Base-by-base conservation (phyloP, 345 rosid genomes). In the Populus euphratica region DNA sequence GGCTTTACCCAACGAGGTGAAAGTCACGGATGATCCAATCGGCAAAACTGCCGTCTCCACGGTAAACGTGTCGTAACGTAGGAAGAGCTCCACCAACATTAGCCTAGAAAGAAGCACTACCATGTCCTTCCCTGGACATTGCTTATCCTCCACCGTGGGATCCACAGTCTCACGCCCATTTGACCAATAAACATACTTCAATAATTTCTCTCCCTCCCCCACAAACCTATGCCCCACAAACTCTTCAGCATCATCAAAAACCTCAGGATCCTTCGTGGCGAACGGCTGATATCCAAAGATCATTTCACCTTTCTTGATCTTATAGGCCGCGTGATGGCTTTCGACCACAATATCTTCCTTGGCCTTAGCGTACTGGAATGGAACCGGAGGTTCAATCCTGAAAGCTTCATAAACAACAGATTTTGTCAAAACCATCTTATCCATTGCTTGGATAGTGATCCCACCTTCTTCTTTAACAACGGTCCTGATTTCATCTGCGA, bases 181-280 rank as follows among this genome's bases (percentile, higher is more conserved):
- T 0, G 91, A 88, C 93, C 91, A 90, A 5, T 82, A 84, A 2
- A 88, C 88, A 63, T 90, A 82, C 80, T 78, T 85, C 86, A 86
- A 47, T 21, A 87, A 67, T 77, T 70, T 82, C 81, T 78, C 85
- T 1, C 90, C 88, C 11, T 78, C 82, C 65, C 87, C 87, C 0
- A 85, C 78, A 68, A 89, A 89, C 75, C 91, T 80, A 10, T 81
- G 23, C 1, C 83, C 84, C 66, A 85, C 87, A 12, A 86, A 88
- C 44, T 82, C 84, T 68, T 79, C 86, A 5, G 91, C 75, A 38
- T 73, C 43, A 5, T 86, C 71, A 20, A 88, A 86, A 35, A 88
- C 70, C 70, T 21, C 81, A 0, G 84, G 85, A 76, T 88, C 91
- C 50, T 79, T 86, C 0, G 89, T 85, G 1, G 87, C 91, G 2